Conservation (phyloP, 1,284 basidiomycete species). For the Boletus holoroseus region DNA sequence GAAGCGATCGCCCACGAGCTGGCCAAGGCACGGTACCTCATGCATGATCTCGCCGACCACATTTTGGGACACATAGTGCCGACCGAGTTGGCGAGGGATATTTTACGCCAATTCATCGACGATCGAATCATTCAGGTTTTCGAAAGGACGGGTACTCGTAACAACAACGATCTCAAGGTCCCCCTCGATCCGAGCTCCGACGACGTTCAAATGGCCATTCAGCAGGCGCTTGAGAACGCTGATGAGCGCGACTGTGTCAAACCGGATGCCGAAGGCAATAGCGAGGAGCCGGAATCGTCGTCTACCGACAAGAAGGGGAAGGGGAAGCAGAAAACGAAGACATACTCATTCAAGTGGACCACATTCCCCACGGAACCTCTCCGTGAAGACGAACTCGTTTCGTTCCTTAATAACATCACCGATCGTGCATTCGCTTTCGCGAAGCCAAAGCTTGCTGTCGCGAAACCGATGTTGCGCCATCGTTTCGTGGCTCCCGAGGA, state of each 20-base stretch:
- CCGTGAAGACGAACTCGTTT: constrained; percentile 6
- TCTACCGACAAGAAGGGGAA: not conserved
- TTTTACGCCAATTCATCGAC: not conserved
- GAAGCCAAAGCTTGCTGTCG: not conserved
- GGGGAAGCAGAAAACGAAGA: not conserved
- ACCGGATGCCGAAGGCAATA: not conserved
- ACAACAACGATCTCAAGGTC: not conserved
- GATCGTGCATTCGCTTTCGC: constrained; percentile 1
- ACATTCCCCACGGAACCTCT: constrained; percentile 3
- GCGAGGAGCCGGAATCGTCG: not conserved
- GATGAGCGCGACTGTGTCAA: not conserved
- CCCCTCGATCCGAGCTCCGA: not conserved
- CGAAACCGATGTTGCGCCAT: not conserved
- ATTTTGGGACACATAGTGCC: constrained; percentile 13
- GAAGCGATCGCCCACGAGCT: constrained; percentile 5
- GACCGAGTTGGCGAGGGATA: constrained; percentile 5
- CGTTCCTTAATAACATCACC: constrained; percentile 8
- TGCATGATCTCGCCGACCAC: constrained; percentile 11
- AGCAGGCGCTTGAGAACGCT: constrained; percentile 6
- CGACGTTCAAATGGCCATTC: not conserved
- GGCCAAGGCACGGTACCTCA: constrained; percentile 4
- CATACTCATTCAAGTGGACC: constrained; percentile 7
- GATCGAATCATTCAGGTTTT: constrained; percentile 2
- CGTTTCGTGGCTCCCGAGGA: constrained; percentile 9
- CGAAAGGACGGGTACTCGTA: not conserved